Conservation (phyloP, 192 early-diverging fungal genomes). For the Helicostylum pulchrum region DNA sequence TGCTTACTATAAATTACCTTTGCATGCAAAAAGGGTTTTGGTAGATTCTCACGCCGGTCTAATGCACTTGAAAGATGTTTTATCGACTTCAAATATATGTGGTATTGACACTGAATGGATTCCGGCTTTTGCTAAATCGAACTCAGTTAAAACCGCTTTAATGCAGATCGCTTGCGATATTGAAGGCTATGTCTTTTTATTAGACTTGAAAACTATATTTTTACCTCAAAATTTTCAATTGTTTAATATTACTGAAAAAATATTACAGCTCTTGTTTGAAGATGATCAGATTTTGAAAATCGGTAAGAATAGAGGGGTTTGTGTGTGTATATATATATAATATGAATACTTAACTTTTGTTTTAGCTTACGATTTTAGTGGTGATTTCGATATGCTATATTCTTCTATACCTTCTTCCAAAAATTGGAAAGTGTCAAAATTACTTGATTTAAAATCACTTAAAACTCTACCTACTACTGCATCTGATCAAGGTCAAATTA, state of each 20-base stretch:
- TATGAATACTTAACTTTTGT: background rate
- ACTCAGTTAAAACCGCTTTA: conserved; percentile 15
- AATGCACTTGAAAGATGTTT: conserved; percentile 10
- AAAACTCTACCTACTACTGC: background rate
- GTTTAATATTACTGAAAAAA: conserved; percentile 11
- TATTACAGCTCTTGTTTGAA: conserved; percentile 13
- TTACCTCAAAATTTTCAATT: background rate
- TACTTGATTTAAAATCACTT: conserved; percentile 30
- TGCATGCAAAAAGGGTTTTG: conserved; percentile 13
- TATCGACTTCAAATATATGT: conserved; percentile 4
- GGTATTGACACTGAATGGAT: conserved; percentile 38
- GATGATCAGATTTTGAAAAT: conserved; percentile 16
- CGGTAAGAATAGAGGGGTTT: conserved; percentile 11
- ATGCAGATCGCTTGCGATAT: conserved; percentile 33
- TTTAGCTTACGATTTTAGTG: conserved; percentile 34
- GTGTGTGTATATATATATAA: background rate
- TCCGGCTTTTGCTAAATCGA: conserved; percentile 26
- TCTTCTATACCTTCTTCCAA: conserved; percentile 20
- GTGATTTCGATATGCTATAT: conserved; percentile 25
- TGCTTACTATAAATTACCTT: conserved; percentile 14
- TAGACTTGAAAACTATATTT: conserved; percentile 23
- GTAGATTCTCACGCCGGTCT: conserved; percentile 19
- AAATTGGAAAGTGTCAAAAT: conserved; percentile 14
- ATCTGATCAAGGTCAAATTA: background rate
- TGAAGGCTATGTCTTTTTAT: conserved; percentile 14